Evolutionary conservation across 768 basidiomycete species (phyloP).

Genomic region (Pleurotus pulmonarius): DNA sequence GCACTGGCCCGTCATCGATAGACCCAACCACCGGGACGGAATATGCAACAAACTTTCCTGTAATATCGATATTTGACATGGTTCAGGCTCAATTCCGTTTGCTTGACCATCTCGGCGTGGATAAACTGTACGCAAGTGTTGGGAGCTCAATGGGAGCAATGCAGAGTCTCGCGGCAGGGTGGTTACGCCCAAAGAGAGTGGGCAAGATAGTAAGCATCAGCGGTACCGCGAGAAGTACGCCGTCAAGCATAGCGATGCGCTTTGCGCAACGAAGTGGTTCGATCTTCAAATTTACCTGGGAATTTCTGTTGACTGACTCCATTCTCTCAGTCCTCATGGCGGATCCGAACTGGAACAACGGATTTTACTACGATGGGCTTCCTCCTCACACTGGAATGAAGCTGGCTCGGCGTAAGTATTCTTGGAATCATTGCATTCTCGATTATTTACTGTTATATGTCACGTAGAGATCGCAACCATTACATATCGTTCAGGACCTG

Average conservation of each 20-base stretch:
- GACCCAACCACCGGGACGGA: constrained; percentile 64
- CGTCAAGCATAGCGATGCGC: constrained; percentile 92
- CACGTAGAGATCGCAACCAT: constrained; percentile 93
- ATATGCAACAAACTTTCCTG: constrained; percentile 90
- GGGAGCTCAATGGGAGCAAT: constrained; percentile 98
- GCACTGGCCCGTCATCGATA: constrained; percentile 88
- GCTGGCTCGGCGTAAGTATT: constrained; percentile 78
- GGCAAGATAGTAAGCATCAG: constrained; percentile 91
- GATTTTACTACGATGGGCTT: constrained; percentile 93
- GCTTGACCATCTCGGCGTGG: constrained; percentile 78
- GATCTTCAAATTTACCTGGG: constrained; percentile 20
- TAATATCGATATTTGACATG: constrained; percentile 96
- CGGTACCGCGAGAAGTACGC: constrained; percentile 89
- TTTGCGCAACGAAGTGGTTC: constrained; percentile 94
- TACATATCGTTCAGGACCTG: constrained; percentile 97
- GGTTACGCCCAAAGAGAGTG: constrained; percentile 86
- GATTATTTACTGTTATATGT: not conserved
- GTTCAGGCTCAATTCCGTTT: constrained; percentile 87
- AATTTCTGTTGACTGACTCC: not conserved
- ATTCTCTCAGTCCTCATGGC: constrained; percentile 86
- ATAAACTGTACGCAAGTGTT: constrained; percentile 88
- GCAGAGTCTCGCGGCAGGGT: constrained; percentile 95
- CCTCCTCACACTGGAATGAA: constrained; percentile 99
- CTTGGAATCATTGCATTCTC: not conserved
- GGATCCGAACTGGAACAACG: constrained; percentile 99